Percentiles rank a stretch among this genome's conserved stretches.
These are phyloP conservation scores for Barnettozyma vustinii DNA, from an alignment of 805 yeast species.

Conservation along the genomic window DNA sequence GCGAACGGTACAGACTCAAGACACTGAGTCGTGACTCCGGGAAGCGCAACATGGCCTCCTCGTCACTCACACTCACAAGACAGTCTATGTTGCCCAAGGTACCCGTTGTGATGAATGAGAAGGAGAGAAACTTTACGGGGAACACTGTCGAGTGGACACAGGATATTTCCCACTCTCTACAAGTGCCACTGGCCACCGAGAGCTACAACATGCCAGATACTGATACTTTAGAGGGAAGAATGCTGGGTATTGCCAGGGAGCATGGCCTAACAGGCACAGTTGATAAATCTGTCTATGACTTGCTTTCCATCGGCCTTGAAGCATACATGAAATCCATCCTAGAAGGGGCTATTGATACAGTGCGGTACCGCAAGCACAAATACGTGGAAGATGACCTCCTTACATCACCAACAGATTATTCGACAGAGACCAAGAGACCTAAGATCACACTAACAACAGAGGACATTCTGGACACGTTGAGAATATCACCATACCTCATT, in stretches of 20 bases:
- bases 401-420: not conserved
- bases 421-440: slow-evolving; percentile 12
- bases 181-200: slow-evolving; percentile 75
- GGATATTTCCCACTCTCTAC: slow-evolving; percentile 81
- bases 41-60: slow-evolving; percentile 66
- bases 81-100: slow-evolving; percentile 63
- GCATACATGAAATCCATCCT: slow-evolving; percentile 68
- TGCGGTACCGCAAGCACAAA: slow-evolving; percentile 52
- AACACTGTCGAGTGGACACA: slow-evolving; percentile 83
- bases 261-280: slow-evolving; percentile 81
- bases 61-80: slow-evolving; percentile 63
- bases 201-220: slow-evolving; percentile 78
- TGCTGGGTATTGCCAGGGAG: slow-evolving; percentile 82
- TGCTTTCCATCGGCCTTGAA: slow-evolving; percentile 77
- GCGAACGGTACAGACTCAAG: slow-evolving; percentile 82
- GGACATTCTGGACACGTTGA: slow-evolving; percentile 61
- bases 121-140: slow-evolving; percentile 22
- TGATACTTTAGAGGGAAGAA: slow-evolving; percentile 58
- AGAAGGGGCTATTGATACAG: slow-evolving; percentile 69
- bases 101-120: slow-evolving; percentile 51
- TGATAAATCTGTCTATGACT: slow-evolving; percentile 72
- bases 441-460: slow-evolving; percentile 52
- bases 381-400: slow-evolving; percentile 28
- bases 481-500: slow-evolving; percentile 57
- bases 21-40: slow-evolving; percentile 80